Base-by-base conservation (phyloP, 1,284 basidiomycete species). In the Trametes polyzona region DNA sequence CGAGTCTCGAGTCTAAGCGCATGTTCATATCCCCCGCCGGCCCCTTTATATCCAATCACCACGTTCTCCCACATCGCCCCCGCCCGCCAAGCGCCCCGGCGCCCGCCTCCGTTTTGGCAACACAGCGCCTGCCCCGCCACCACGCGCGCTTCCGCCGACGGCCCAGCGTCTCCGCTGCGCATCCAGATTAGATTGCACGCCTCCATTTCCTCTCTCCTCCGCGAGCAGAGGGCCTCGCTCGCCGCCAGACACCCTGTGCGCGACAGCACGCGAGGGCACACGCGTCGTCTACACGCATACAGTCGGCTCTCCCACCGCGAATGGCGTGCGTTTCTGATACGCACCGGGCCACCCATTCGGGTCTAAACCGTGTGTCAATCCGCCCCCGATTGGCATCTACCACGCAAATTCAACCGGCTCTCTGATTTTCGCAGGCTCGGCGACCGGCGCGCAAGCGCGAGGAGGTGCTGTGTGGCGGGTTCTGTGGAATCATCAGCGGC, bases 41-140 rank as follows among this genome's bases (percentile, higher is more conserved):
- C 6, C 50, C 40, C 58, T 61, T 52, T 61, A 61, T 61, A 55
- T 32, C 52, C 53, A 58, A 33, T 47, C 30, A 19, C n/a, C 44
- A 4, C 30, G 6, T 24, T 23, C 48, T 41, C 29, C 56, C 40
- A 35, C 19, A 30, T 10, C 46, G 23, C 46, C n/a, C 27, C 40
- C 49, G 14, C 30, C 58, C 27, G 29, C 47, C 47, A 37, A 30
- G 12, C 44, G 49, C 55, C 29, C 46, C 39, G 39, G 44, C 37
- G 17, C 27, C 44, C 55, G 44, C 39, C 33, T 12, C 42, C 43
- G 2, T 39, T 19, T 39, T 8, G 51, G 42, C n/a, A 44, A 39
- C 29, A 14, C 47, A 39, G 27, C 50, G 19, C 41, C 42, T 17
- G 21, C 24, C 33, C 39, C 46, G 21, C 26, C 30, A 29, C 37